Evolutionary conservation across 176 grass and related monocot species (phyloP), one percentile per base, ranked within the genome.

Genomic region (Thinopyrum elongatum): DNA sequence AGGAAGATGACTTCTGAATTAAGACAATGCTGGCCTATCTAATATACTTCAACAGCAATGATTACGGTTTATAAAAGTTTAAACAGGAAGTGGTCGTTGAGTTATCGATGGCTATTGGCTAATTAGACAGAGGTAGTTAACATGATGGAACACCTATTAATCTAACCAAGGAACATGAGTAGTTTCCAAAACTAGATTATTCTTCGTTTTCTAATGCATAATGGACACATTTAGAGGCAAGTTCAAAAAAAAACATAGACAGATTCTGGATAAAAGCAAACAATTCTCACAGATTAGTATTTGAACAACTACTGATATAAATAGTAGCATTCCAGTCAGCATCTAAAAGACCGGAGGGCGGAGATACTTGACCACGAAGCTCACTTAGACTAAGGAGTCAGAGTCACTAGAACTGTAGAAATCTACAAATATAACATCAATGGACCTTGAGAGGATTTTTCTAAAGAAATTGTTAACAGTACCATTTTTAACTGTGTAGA

Each of bases 1-100:
- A 69, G 70, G 10, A 65, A 85, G 85, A 87, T 84, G 36, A 72
- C 82, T 91, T 88, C 77, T 49, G 34, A 42, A 88, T 85, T 69
- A 91, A 88, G 90, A 76, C 41, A 88, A 4, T 64, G 70, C 61
- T 71, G 42, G 80, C 57, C 30, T 34, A 64, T 38, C 22, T 49
- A 75, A 84, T 70, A 84, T 70, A 41, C 69, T 88, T 81, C 61
- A 42, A 33, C 42, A 42, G 77, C 25, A 88, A 88, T 70, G 61
- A 77, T 85, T 85, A 85, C 87, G 25, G 85, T 77, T 64, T 21
- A 85, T 47, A 77, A 64, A 77, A 65, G 61, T 23, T 84, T 39
- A 70, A 85, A 51, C 38, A 63, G 38, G 28, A 15, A 76, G 17
- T 82, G 62, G 71, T 70, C 26, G 76, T 68, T 85, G 70, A 85